These are phyloP conservation scores for Trichomonas vaginalis DNA, from an alignment of 208 protist species.

Conservation along the genomic window DNA sequence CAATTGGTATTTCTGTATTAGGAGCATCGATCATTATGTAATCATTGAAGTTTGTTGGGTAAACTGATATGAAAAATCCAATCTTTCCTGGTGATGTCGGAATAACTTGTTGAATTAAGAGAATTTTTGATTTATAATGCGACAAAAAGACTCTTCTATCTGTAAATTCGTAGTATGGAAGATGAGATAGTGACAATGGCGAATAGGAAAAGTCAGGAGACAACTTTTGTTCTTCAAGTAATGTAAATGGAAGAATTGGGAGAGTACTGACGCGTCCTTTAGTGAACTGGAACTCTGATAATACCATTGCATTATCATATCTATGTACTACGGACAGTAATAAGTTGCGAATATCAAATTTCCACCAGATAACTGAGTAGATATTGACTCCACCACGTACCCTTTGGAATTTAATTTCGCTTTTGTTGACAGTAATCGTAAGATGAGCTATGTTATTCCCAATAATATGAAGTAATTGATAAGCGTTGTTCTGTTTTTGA, in stretches of 20 bases:
- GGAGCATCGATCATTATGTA: not conserved
- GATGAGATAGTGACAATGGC: not conserved
- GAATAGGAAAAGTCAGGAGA: not conserved
- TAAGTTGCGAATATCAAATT: not conserved
- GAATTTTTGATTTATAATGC: not conserved
- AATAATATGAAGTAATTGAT: not conserved
- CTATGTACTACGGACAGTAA: not conserved
- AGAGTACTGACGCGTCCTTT: not conserved
- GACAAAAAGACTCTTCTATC: not conserved
- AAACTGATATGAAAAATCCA: not conserved
- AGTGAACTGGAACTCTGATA: not conserved
- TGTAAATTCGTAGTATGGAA: not conserved
- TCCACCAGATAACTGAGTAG: not conserved
- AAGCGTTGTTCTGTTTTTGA: not conserved
- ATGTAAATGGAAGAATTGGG: not conserved
- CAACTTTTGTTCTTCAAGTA: not conserved
- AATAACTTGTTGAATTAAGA: not conserved
- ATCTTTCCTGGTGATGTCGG: not conserved
- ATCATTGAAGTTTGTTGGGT: not conserved
- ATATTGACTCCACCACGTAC: not conserved
- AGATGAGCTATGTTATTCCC: not conserved
- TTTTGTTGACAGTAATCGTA: not conserved
- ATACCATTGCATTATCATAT: not conserved
- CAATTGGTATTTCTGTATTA: not conserved
- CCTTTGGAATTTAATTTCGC: not conserved